phyloP scores from a whole-genome alignment of 1,284 basidiomycete genomes.

The Fereydounia khargensis region DNA sequence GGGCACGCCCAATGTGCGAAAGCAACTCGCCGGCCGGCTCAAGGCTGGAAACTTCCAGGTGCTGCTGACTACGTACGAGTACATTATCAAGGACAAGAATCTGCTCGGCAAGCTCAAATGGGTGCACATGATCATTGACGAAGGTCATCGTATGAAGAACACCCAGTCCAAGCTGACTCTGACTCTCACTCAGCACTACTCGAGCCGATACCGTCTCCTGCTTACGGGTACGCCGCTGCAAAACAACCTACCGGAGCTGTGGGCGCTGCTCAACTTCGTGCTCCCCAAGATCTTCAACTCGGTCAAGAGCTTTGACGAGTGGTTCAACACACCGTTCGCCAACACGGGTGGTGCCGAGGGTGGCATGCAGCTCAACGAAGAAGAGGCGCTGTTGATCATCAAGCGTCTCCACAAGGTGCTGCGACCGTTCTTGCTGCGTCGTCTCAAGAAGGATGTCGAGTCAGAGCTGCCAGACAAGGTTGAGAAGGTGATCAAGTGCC shows the following conservation, averaged over 20 bases:
- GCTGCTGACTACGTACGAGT: slow-evolving; percentile 57
- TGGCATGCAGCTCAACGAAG: slow-evolving; percentile 94
- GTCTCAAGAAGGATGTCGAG: slow-evolving; percentile 98
- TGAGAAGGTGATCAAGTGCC: slow-evolving; percentile 97
- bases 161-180: slow-evolving; percentile 90
- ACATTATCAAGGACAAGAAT: slow-evolving; percentile 58
- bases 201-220: slow-evolving; percentile 89
- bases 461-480: slow-evolving; percentile 97
- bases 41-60: slow-evolving; percentile 54
- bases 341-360: slow-evolving; percentile 85
- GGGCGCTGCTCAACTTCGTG: slow-evolving; percentile 97
- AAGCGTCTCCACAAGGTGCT: slow-evolving; percentile 97
- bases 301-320: slow-evolving; percentile 98
- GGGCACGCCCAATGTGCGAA: slow-evolving; percentile 53
- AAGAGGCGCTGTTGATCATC: slow-evolving; percentile 96
- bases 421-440: slow-evolving; percentile 89
- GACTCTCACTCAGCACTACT: slow-evolving; percentile 89
- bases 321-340: slow-evolving; percentile 99
- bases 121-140: slow-evolving; percentile 58
- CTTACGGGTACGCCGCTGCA: slow-evolving; percentile 96
- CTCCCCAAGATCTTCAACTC: slow-evolving; percentile 99
- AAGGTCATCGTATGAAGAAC: slow-evolving; percentile 99
- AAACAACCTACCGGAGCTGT: slow-evolving; percentile 97
- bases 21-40: slow-evolving; percentile 45
- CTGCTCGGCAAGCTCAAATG: slow-evolving; percentile 57